Conservation (phyloP, 2,329 filamentous ascomycete species). For the Fonsecaea pugnacius region DNA sequence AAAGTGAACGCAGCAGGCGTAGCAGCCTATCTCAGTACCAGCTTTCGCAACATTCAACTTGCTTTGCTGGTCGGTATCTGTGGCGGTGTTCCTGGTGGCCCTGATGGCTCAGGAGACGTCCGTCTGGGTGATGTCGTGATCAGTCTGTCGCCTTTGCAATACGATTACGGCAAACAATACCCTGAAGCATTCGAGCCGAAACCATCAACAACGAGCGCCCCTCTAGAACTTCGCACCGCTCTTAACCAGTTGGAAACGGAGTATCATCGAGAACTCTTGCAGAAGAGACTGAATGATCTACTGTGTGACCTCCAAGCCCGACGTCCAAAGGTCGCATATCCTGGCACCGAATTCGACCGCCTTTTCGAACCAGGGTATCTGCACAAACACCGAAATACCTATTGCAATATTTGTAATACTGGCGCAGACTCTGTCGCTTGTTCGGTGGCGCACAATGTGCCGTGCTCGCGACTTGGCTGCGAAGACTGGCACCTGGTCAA, state of each 20-base stretch:
- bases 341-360: slow-evolving; percentile 1
- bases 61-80: slow-evolving; percentile 50
- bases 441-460: background rate
- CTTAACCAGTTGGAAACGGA: slow-evolving; percentile 30
- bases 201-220: slow-evolving; percentile 32
- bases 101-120: slow-evolving; percentile 22
- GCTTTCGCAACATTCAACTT: slow-evolving; percentile 44
- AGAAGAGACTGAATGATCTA: background rate
- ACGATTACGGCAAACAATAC: slow-evolving; percentile 41
- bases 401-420: slow-evolving; percentile 9
- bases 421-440: background rate
- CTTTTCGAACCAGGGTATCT: slow-evolving; percentile 7
- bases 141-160: slow-evolving; percentile 39
- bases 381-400: slow-evolving; percentile 1
- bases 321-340: background rate
- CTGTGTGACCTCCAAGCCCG: background rate
- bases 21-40: slow-evolving; percentile 40
- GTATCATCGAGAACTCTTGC: background rate
- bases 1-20: slow-evolving; percentile 37
- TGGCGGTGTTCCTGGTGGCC: slow-evolving; percentile 43
- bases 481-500: slow-evolving; percentile 25
- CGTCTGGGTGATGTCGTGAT: slow-evolving; percentile 26
- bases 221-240: slow-evolving; percentile 34
- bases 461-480: slow-evolving; percentile 19
- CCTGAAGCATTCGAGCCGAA: slow-evolving; percentile 36